Evolutionary conservation across 331 rosid genomes (phyloP), one percentile per base, ranked within the genome.

Genomic region (Erythrophleum ivorense): DNA sequence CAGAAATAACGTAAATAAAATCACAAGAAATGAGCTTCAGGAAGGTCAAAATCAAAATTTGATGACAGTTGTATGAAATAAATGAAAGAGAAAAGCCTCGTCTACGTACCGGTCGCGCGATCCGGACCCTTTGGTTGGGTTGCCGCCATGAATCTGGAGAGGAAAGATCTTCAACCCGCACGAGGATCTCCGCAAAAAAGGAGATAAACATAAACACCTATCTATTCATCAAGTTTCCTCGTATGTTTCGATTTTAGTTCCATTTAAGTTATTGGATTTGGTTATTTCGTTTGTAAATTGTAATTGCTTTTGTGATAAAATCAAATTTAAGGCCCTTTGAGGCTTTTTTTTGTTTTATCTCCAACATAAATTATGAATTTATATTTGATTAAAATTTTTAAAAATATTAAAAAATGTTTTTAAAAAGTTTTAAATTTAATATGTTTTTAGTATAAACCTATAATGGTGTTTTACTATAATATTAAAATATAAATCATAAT

Each of bases 61-160:
- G 62, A 19, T 52, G 48, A 50, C 15, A 38, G 1, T 55, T n/a
- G n/a, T 21, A 6, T 3, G 13, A 46, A 49, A 46, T 24, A 33
- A 34, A 52, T 5, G 6, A 33, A 16, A 7, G 21, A 63, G n/a
- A 50, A 49, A 9, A 49, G 75, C 40, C 5, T 50, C 46, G 16
- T 15, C 33, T 64, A 82, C 67, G 75, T 82, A 88, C 92, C 92
- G 46, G 84, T 38, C 33, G 87, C 78, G 84, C 82, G 88, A 88
- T 86, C 90, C 43, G 90, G 82, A 57, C 73, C 86, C 66, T 79
- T 88, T 43, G 84, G 78, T 78, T 81, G 84, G 79, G 82, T 81
- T 85, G 91, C 88, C 82, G 90, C 92, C 92, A 88, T 88, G 88
- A 84, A 85, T 74, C 83, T 71, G 59, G 57, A 49, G 79, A 52